These are phyloP conservation scores for Exophiala bonariae DNA, from an alignment of 2,329 filamentous ascomycete species.

Conservation along the genomic window DNA sequence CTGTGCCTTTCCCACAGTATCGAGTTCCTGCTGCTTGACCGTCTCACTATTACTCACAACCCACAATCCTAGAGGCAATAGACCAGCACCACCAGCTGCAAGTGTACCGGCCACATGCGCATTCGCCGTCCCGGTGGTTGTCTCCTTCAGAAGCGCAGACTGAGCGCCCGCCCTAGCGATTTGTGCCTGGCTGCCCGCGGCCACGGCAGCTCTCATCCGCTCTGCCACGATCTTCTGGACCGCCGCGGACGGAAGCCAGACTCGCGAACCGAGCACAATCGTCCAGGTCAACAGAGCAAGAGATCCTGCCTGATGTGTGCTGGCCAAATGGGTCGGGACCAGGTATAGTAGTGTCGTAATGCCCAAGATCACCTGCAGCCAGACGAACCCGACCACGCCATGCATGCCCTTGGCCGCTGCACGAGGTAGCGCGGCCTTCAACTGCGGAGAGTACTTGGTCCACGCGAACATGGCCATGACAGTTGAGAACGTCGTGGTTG, in stretches of 20 bases:
- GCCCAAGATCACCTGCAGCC: conserved; percentile 78
- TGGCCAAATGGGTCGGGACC: conserved; percentile 83
- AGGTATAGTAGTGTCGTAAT: conserved; percentile 92
- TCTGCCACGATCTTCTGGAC: conserved; percentile 15
- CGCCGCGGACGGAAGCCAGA: conserved; percentile 63
- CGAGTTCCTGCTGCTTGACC: no score
- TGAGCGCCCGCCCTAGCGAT: no score
- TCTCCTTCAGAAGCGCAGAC: no score
- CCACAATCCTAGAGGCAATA: no score
- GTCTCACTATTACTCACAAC: no score
- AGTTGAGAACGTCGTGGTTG: conserved; percentile 81
- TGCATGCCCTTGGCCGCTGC: conserved; percentile 68
- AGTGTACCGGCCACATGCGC: no score
- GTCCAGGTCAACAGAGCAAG: conserved; percentile 81
- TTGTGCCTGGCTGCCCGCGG: no score
- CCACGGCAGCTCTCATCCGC: not conserved
- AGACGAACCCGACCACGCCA: conserved; percentile 80
- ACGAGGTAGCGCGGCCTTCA: conserved; percentile 59
- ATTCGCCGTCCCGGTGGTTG: no score
- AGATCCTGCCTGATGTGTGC: conserved; percentile 88
- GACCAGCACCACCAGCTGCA: no score
- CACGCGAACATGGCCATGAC: conserved; percentile 81
- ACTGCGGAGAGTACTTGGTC: conserved; percentile 64
- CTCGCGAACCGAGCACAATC: conserved; percentile 73
- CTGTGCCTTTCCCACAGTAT: no score